Evolutionary conservation across 805 yeast genomes (phyloP).

Genomic region (Yamadazyma philogaea): DNA sequence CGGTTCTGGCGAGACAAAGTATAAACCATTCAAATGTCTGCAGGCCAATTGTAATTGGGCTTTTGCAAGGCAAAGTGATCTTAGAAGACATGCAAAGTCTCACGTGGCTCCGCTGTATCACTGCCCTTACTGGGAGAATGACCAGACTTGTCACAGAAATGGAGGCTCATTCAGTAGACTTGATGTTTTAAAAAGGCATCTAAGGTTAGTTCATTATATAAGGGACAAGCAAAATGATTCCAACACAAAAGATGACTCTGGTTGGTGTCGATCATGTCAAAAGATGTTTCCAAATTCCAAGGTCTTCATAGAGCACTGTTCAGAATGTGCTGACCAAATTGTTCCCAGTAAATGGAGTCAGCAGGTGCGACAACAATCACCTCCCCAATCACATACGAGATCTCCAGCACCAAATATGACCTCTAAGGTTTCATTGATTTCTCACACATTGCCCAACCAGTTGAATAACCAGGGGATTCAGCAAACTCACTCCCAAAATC

Average conservation of each 20-base stretch:
- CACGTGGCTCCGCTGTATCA: conserved; percentile 64
- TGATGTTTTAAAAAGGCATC: conserved; percentile 73
- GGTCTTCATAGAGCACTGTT: conserved; percentile 61
- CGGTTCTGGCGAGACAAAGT: not conserved
- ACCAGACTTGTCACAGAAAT: conserved; percentile 70
- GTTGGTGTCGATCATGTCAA: conserved; percentile 67
- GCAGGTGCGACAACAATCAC: conserved; percentile 6
- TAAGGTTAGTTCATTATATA: conserved; percentile 65
- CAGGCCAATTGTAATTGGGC: conserved; percentile 60
- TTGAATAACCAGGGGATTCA: not conserved
- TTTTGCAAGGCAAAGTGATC: conserved; percentile 65
- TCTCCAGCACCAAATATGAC: conserved; percentile 6
- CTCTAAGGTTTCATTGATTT: not conserved
- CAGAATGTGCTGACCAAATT: conserved; percentile 50
- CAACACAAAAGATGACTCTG: conserved; percentile 47
- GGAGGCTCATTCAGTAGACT: conserved; percentile 73
- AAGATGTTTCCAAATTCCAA: conserved; percentile 52
- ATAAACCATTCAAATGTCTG: conserved; percentile 37
- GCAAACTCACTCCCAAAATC: conserved; percentile 1
- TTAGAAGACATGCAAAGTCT: conserved; percentile 63
- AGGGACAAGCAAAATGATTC: conserved; percentile 38
- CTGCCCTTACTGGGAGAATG: conserved; percentile 71
- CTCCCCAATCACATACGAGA: conserved; percentile 3
- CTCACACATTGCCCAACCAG: not conserved
- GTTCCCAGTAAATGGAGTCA: conserved; percentile 23